Percentiles rank a stretch among this genome's conserved stretches.
Evolutionary conservation across 257 asterid genomes (phyloP).

Genomic region (Schizonepeta tenuifolia): DNA sequence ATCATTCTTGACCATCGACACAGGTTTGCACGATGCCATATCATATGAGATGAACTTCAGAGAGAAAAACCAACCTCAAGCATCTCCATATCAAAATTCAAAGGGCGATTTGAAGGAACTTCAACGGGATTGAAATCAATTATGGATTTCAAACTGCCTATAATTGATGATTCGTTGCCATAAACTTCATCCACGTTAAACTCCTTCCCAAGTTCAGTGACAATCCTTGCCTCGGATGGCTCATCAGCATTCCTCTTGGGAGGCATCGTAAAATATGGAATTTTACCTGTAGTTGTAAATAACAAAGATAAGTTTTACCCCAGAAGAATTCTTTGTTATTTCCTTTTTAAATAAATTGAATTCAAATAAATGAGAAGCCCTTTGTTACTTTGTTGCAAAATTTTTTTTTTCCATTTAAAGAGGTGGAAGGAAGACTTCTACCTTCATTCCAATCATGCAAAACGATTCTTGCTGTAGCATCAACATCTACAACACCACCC

Average conservation of each 20-base stretch:
- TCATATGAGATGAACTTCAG: background rate
- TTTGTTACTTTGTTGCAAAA: background rate
- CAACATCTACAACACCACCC: constrained; percentile 85
- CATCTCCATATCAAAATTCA: constrained; percentile 64
- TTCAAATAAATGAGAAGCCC: background rate
- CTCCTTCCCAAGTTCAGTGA: constrained; percentile 78
- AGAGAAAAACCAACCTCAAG: constrained; percentile 64
- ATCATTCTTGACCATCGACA: too few relatives aligned
- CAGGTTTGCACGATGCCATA: background rate
- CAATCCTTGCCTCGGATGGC: constrained; percentile 75
- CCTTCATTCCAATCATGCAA: constrained; percentile 98
- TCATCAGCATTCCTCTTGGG: constrained; percentile 67
- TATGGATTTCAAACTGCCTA: constrained; percentile 94
- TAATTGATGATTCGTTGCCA: constrained; percentile 79
- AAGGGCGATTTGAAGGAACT: constrained; percentile 72
- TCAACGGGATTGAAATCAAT: constrained; percentile 73
- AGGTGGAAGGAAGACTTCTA: constrained; percentile 32
- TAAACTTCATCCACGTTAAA: constrained; percentile 83
- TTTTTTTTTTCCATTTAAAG: background rate
- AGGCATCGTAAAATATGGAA: constrained; percentile 95
- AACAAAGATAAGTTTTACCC: too few relatives aligned
- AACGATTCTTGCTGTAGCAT: constrained; percentile 86
- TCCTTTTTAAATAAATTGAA: too few relatives aligned
- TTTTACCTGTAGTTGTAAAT: constrained; percentile 67
- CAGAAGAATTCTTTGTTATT: too few relatives aligned